Percentiles rank a stretch among this genome's conserved stretches.
Evolutionary conservation across 305 asterid genomes (phyloP).

Genomic region (Ilex paraguariensis): DNA sequence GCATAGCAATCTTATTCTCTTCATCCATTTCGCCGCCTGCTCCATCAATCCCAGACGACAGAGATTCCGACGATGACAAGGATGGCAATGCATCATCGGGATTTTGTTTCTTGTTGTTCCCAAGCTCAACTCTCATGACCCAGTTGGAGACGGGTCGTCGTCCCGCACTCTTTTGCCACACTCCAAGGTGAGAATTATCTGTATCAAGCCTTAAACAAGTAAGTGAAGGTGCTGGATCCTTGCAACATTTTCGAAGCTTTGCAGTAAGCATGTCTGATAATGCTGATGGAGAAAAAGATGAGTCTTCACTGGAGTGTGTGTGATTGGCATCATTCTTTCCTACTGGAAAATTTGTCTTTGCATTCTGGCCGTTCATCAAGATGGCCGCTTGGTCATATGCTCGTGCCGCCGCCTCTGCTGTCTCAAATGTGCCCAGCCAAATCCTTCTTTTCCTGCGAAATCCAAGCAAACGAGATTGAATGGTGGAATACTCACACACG

Average conservation of each 20-base stretch:
- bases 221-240: constrained; percentile 62
- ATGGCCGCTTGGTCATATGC: constrained; percentile 79
- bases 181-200: constrained; percentile 61
- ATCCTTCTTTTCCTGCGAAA: constrained; percentile 65
- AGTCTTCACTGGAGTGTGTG: background rate
- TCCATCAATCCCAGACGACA: constrained; percentile 14
- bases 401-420: constrained; percentile 78
- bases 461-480: too few species aligned
- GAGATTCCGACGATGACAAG: constrained; percentile 19
- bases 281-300: constrained; percentile 9
- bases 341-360: constrained; percentile 63
- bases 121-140: constrained; percentile 73
- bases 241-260: constrained; percentile 70
- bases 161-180: constrained; percentile 75
- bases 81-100: background rate
- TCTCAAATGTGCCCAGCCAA: constrained; percentile 85
- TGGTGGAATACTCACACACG: too few species aligned
- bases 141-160: constrained; percentile 50
- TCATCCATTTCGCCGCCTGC: constrained; percentile 36
- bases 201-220: constrained; percentile 72
- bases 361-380: constrained; percentile 73
- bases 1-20: constrained; percentile 61
- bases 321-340: constrained; percentile 4
- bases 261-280: constrained; percentile 46
- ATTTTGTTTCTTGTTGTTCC: constrained; percentile 13